phyloP scores from a whole-genome alignment of 108 stramenopile species.

The Discostella pseudostelligera region DNA sequence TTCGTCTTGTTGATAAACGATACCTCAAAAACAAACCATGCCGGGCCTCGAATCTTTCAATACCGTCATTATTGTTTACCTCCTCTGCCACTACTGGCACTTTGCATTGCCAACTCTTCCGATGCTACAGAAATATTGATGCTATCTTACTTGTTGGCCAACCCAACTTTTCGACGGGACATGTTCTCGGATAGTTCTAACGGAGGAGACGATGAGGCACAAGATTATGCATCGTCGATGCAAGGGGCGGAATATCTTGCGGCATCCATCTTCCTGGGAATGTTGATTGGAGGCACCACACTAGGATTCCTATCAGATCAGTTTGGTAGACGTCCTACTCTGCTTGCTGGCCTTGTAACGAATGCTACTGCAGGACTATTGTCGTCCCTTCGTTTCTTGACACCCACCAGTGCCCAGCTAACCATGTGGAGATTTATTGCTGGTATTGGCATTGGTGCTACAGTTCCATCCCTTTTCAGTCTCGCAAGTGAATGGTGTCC shows the following conservation, averaged over 20 bases:
- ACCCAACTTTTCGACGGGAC: conserved; percentile 45
- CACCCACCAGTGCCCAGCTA: conserved; percentile 33
- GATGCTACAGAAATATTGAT: conserved; percentile 79
- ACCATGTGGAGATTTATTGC: conserved; percentile 61
- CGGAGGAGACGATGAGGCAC: background rate
- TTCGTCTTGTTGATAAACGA: background rate
- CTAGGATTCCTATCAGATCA: conserved; percentile 62
- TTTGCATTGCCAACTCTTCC: conserved; percentile 72
- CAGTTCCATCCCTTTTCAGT: conserved; percentile 73
- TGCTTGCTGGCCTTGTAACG: conserved; percentile 57
- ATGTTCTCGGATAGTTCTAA: too few species aligned
- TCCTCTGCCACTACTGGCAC: conserved; percentile 50
- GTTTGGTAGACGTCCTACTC: conserved; percentile 64
- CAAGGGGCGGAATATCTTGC: conserved; percentile 58
- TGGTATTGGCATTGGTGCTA: conserved; percentile 75
- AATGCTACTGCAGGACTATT: conserved; percentile 62
- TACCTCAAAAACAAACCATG: background rate
- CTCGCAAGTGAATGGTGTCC: conserved; percentile 75
- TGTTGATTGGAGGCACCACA: conserved; percentile 74
- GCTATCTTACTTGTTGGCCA: conserved; percentile 68
- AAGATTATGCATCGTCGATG: conserved; percentile 16
- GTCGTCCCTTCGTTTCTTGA: conserved; percentile 44
- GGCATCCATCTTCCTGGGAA: conserved; percentile 76
- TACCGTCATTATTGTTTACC: conserved; percentile 10
- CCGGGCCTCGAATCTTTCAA: background rate